These are phyloP conservation scores for Canavalia gladiata DNA, from an alignment of 306 rosid species.

Conservation along the genomic window DNA sequence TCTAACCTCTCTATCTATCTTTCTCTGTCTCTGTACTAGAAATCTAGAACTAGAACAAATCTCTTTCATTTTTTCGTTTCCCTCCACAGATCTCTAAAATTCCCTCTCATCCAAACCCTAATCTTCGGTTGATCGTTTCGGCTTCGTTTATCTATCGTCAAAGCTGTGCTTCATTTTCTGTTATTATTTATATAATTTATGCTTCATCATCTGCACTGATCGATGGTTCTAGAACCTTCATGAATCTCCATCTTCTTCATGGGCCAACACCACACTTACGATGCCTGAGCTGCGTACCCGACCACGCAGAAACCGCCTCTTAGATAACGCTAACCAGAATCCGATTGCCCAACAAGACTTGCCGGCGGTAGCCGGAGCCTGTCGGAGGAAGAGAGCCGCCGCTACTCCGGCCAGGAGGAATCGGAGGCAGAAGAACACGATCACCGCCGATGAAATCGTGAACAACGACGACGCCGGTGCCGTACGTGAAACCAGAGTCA, in stretches of 20 bases:
- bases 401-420: conserved; percentile 39
- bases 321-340: conserved; percentile 45
- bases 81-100: conserved; percentile 67
- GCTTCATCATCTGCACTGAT: conserved; percentile 24
- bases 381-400: conserved; percentile 44
- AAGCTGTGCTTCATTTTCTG: background rate
- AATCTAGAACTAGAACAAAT: conserved; percentile 44
- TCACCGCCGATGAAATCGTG: conserved; percentile 48
- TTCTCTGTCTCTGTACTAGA: conserved; percentile 38
- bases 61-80: conserved; percentile 46
- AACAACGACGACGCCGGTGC: conserved; percentile 35
- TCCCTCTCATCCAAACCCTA: conserved; percentile 52
- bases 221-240: conserved; percentile 56
- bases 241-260: conserved; percentile 56
- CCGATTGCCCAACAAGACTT: conserved; percentile 44
- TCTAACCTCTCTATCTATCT: background rate
- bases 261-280: conserved; percentile 54
- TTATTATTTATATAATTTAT: background rate
- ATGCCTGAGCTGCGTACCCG: conserved; percentile 69
- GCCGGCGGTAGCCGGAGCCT: conserved; percentile 45
- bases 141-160: background rate
- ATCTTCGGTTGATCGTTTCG: background rate
- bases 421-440: conserved; percentile 47
- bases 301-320: conserved; percentile 51
- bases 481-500: conserved; percentile 21